phyloP scores from a whole-genome alignment of 2,329 filamentous ascomycete species.

The Rhynchosporium secalis region DNA sequence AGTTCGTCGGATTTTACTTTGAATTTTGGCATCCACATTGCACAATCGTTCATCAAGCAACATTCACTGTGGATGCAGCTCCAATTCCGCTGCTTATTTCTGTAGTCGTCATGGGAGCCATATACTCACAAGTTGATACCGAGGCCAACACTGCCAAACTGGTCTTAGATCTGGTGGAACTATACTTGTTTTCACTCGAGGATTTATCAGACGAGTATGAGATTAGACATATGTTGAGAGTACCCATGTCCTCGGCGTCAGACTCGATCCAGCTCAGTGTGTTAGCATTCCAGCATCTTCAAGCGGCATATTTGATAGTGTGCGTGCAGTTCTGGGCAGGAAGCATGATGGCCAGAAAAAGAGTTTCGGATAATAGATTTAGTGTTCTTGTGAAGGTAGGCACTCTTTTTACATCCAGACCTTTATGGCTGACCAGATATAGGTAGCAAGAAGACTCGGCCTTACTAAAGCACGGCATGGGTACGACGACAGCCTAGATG shows the following conservation, averaged over 20 bases:
- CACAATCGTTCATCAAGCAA: conserved; percentile 45
- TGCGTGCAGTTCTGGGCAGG: conserved; percentile 48
- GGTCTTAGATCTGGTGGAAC: conserved; percentile 46
- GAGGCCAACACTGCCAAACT: conserved; percentile 43
- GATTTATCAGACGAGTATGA: conserved; percentile 45
- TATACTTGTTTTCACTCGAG: conserved; percentile 46
- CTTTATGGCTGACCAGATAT: not conserved
- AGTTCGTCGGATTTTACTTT: conserved; percentile 46
- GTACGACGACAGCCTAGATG: conserved; percentile 42
- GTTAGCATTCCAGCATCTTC: conserved; percentile 43
- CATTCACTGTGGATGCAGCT: conserved; percentile 44
- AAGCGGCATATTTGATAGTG: conserved; percentile 45
- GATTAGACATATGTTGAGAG: conserved; percentile 41
- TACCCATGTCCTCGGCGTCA: conserved; percentile 26
- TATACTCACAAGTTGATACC: conserved; percentile 45
- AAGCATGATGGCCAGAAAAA: conserved; percentile 41
- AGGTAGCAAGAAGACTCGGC: conserved; percentile 44
- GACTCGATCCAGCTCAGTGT: conserved; percentile 39
- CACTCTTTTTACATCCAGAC: not conserved
- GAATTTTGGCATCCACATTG: conserved; percentile 48
- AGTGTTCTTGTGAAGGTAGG: conserved; percentile 45
- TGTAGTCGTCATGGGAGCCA: conserved; percentile 46
- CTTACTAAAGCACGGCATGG: conserved; percentile 43
- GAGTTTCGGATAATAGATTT: conserved; percentile 47
- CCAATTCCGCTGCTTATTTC: conserved; percentile 43